Conservation (phyloP, 208 protist genomes). For the Leishmania aethiopica region DNA sequence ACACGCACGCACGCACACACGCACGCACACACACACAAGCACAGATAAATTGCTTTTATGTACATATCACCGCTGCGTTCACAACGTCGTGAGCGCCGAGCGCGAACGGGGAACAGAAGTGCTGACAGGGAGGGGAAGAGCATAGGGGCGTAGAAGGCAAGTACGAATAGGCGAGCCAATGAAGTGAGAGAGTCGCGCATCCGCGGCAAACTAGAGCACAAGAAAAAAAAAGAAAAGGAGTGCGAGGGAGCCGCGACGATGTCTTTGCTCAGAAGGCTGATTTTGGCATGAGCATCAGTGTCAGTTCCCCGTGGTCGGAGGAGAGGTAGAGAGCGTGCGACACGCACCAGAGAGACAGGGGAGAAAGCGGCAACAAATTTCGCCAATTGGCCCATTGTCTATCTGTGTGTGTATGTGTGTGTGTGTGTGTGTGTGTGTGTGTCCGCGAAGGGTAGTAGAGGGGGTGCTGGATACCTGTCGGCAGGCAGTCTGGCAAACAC, state of each 20-base stretch:
- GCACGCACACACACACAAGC: not conserved
- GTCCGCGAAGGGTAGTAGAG: not conserved
- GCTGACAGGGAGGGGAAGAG: too few species aligned
- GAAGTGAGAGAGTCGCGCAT: not conserved
- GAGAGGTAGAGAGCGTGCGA: not conserved
- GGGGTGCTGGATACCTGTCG: not conserved
- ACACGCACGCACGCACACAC: too few species aligned
- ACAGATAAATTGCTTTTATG: not conserved
- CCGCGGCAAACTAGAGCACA: not conserved
- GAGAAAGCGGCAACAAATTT: not conserved
- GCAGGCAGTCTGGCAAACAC: not conserved
- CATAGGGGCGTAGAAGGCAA: not conserved
- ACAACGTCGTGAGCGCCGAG: not conserved
- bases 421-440: not conserved
- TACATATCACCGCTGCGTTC: slow-evolving; percentile 3
- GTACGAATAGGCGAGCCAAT: not conserved
- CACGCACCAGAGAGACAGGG: not conserved
- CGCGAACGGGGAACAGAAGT: not conserved
- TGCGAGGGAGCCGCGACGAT: not conserved
- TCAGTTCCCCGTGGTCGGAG: too few species aligned
- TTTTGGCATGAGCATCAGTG: not conserved
- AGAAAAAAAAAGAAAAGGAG: not conserved
- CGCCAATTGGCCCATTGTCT: not conserved
- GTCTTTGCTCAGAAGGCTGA: not conserved
- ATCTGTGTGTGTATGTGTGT: not conserved